A percentile compares a stretch with the other conserved stretches of the same genome.
Conservation (phyloP, 2,329 filamentous ascomycete species). For the Penicillium oxalicum region DNA sequence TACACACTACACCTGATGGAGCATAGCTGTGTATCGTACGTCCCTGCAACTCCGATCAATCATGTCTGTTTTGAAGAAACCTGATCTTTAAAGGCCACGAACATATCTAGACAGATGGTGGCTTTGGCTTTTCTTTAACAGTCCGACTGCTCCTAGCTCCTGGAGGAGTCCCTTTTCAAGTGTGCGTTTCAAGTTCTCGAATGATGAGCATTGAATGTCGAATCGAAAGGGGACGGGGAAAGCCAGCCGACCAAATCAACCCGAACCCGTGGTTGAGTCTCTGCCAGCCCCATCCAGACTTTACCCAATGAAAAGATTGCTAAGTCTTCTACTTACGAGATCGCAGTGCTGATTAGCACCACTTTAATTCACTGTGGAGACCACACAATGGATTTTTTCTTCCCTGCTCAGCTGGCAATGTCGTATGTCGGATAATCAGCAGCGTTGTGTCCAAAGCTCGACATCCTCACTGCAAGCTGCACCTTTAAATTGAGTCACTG, state of each 20-base stretch:
- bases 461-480: too few relatives aligned
- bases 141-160: too few relatives aligned
- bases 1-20: slow-evolving; percentile 9
- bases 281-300: slow-evolving; percentile 19
- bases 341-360: slow-evolving; percentile 19
- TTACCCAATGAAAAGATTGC: slow-evolving; percentile 20
- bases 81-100: neutral
- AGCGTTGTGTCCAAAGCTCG: too few relatives aligned
- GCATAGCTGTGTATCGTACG: slow-evolving; percentile 16
- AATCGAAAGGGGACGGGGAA: slow-evolving; percentile 18
- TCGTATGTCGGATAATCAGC: too few relatives aligned
- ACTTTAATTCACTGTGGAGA: slow-evolving; percentile 15
- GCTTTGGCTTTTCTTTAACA: too few relatives aligned
- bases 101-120: too few relatives aligned
- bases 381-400: neutral
- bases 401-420: too few relatives aligned
- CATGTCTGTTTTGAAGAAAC: slow-evolving; percentile 1
- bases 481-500: too few relatives aligned
- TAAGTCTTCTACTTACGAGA: slow-evolving; percentile 18
- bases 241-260: slow-evolving; percentile 13
- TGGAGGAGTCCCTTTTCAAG: too few relatives aligned
- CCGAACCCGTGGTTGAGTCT: slow-evolving; percentile 27
- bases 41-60: slow-evolving; percentile 11
- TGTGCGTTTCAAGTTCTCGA: neutral
- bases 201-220: neutral